Evolutionary conservation across 805 yeast species (phyloP).

Genomic region (Lipomyces yamadae): DNA sequence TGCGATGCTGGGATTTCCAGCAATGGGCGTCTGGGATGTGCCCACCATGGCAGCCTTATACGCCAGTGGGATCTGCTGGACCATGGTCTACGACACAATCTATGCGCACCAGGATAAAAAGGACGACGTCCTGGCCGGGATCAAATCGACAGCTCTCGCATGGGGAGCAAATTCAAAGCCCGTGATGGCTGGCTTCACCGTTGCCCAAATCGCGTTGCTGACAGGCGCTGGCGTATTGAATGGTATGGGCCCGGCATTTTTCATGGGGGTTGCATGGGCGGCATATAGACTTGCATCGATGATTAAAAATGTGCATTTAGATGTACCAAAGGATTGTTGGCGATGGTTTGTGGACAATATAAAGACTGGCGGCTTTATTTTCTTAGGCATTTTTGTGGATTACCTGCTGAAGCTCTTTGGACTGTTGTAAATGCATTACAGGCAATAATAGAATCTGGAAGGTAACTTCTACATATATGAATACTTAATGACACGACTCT

Average conservation of each 20-base stretch:
- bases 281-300: conserved; percentile 68
- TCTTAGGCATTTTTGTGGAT: conserved; percentile 47
- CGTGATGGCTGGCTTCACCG: conserved; percentile 65
- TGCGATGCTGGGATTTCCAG: conserved; percentile 90
- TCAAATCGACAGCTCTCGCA: conserved; percentile 91
- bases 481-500: neutral
- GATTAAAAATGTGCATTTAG: conserved; percentile 76
- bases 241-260: conserved; percentile 87
- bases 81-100: conserved; percentile 93
- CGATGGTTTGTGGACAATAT: conserved; percentile 76
- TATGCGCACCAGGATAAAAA: conserved; percentile 97
- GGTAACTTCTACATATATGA: neutral
- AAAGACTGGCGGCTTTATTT: conserved; percentile 55
- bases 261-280: conserved; percentile 65
- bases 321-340: conserved; percentile 84
- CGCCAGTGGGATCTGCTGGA: conserved; percentile 82
- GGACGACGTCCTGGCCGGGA: conserved; percentile 87
- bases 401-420: conserved; percentile 40
- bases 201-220: conserved; percentile 68
- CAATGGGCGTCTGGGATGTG: conserved; percentile 80
- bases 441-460: neutral
- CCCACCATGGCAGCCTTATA: conserved; percentile 79
- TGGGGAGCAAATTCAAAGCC: conserved; percentile 86
- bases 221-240: conserved; percentile 72
- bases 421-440: neutral